phyloP scores from a whole-genome alignment of 2,329 filamentous ascomycete genomes.

The Stachybotrys chlorohalonatus region DNA sequence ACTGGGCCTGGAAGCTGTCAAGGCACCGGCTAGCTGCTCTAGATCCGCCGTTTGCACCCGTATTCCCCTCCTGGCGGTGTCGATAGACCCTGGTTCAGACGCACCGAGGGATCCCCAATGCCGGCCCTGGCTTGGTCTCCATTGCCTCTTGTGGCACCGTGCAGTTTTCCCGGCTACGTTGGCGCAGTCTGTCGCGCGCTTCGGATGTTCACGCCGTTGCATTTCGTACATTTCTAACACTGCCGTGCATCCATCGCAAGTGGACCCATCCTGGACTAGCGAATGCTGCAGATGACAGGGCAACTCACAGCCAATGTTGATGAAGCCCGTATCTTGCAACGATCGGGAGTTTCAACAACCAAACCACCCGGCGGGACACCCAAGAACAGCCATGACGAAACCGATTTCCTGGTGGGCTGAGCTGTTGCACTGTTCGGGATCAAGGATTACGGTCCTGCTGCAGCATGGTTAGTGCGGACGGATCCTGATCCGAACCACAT shows the following conservation, averaged over 20 bases:
- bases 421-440: slow-evolving; percentile 49
- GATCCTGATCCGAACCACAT: slow-evolving; percentile 49
- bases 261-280: background rate
- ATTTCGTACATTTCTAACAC: background rate
- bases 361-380: slow-evolving; percentile 32
- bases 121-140: background rate
- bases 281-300: slow-evolving; percentile 41
- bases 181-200: background rate
- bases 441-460: slow-evolving; percentile 72
- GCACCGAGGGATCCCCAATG: background rate
- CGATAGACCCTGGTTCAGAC: background rate
- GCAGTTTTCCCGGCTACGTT: background rate
- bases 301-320: slow-evolving; percentile 51
- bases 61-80: background rate
- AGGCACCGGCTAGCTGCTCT: slow-evolving; percentile 57
- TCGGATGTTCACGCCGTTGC: background rate
- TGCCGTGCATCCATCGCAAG: background rate
- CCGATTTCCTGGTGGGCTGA: slow-evolving; percentile 30
- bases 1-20: slow-evolving; percentile 50
- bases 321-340: slow-evolving; percentile 56
- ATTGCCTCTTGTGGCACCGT: slow-evolving; percentile 1
- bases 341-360: slow-evolving; percentile 35
- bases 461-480: slow-evolving; percentile 63
- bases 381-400: slow-evolving; percentile 28
- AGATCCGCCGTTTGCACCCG: slow-evolving; percentile 18